Evolutionary conservation across 140 eudicot species (phyloP), one percentile per base, ranked within the genome.

Genomic region (Senecio squalidus): DNA sequence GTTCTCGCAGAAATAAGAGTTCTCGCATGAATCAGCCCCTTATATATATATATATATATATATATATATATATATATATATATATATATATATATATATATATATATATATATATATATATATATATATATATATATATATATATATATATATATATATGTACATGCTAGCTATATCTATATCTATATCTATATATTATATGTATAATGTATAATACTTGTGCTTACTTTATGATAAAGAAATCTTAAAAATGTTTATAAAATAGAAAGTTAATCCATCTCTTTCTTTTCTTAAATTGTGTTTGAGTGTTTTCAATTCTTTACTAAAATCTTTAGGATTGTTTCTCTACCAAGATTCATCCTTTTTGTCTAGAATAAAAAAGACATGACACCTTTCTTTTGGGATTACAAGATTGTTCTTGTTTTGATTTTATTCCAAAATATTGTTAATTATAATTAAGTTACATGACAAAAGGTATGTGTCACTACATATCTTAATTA

Each of bases 201-300:
- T 49, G n/a, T 23, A 10, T 49, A 23, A 23, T 0, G 43, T 36
- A 15, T 36, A 4, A 22, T 9, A 48, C 13, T 15, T 44, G 41
- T 34, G 27, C 28, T 22, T 22, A 45, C 34, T 21, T 50, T 15
- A 21, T 62, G 58, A 50, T 49, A 30, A 40, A 1, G 51, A 49
- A 64, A 50, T 64, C 51, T 36, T 50, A 64, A 64, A 51, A 64
- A 47, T 63, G 69, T 25, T 30, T 33, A 21, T 62, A 47, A 44
- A 48, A 29, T 43, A 55, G 65, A 45, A 55, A 55, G 72, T 21
- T 55, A 43, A 44, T 15, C 47, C 55, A 57, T 67, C 66, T 9
- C 6, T 26, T 59, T 49, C 59, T 58, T 48, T 27, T 5, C 3
- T 6, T 23, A 64, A 38, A 50, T 50, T 50, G 58, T 24, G 46